Base-by-base conservation (phyloP, 805 yeast genomes). In the Lachancea cidri region DNA sequence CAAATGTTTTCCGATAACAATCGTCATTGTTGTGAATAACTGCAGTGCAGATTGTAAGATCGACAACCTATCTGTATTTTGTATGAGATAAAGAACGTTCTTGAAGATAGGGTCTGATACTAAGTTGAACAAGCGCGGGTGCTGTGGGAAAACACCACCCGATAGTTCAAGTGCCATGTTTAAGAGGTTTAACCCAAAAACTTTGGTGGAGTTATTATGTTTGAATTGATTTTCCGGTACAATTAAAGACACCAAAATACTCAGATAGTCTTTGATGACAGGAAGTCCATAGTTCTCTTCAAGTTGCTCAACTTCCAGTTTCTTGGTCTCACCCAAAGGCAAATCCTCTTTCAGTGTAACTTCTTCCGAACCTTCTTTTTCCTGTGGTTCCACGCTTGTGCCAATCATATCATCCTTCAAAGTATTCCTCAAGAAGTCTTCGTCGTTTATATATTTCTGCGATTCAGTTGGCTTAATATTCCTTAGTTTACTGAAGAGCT, bases 21-120 rank as follows among this genome's bases (percentile, higher is more conserved):
- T 72, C 5, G 83, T 72, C 47, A 91, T 68, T 11, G 93, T 79
- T 4, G 86, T 71, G 53, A 87, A 82, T 19, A 88, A 68, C 49
- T 83, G 84, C 47, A 93, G 69, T 0, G 96, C 77, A 7, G 84
- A 79, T 47, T 81, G 85, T 13, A 91, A 68, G 8, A 93, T 66
- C 2, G 82, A 72, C 2, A 86, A 75, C 14, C 87, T 83, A 48
- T 86, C 94, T 16, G 62, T 52, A 25, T 77, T 73, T 46, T 94
- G 85, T 22, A 88, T 77, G 19, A 88, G 74, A 58, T 81, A 93
- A 35, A 91, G 76, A 20, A 89, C 72, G 54, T 86, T 85, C 57
- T 88, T 91, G 60, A 87, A 86, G n/a, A 89, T 74, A 7, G 85
- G 81, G 54, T 87, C 93, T 1, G 91, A 76, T 7, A 86, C 74